Evolutionary conservation across 1,284 basidiomycete species (phyloP), one percentile per base, ranked within the genome.

Genomic region (Irpex sp.): DNA sequence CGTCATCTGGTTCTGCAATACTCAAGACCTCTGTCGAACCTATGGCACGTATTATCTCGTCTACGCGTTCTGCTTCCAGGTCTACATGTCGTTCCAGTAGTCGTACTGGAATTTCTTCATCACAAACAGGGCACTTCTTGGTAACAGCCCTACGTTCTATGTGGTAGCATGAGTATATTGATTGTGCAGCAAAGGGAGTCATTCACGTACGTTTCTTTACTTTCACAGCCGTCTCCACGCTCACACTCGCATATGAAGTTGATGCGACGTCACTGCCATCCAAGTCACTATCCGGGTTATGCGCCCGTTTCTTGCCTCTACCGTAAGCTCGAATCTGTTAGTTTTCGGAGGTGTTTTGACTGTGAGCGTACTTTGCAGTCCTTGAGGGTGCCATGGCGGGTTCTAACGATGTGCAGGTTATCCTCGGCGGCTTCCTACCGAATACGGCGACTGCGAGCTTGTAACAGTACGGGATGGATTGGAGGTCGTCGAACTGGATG

Each of bases 91-190:
- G 79, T 2, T 77, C 79, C 13, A 93, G 77, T 11, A 92, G 79
- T 13, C 91, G 85, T 17, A 91, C 69, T 5, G 91, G 90, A 55
- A 93, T 88, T 36, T 73, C 73, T 70, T 92, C 90, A 19, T 81
- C 76, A 72, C 91, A 93, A 47, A 88, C 83, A 0, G 91, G 91
- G 70, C 91, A 93, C 62, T 78, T 78, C 64, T 85, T 80, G 1
- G 87, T 92, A 71, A 91, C 89, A 11, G 87, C 90, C 54, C 86
- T 84, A 75, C 86, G 91, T 3, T 81, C 88, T 89, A 58, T n/a
- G 37, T 13, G 21, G 21, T 21, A 55, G 51, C 13, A 38, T 34
- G 31, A 34, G 31, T 34, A 34, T 34, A 34, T 34, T 34, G 31
- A 34, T 34, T 34, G 31, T 34, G 31, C 31, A 34, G 31, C 31